phyloP scores from a whole-genome alignment of 2,329 filamentous ascomycete genomes.

The Bipolaris zeicola region DNA sequence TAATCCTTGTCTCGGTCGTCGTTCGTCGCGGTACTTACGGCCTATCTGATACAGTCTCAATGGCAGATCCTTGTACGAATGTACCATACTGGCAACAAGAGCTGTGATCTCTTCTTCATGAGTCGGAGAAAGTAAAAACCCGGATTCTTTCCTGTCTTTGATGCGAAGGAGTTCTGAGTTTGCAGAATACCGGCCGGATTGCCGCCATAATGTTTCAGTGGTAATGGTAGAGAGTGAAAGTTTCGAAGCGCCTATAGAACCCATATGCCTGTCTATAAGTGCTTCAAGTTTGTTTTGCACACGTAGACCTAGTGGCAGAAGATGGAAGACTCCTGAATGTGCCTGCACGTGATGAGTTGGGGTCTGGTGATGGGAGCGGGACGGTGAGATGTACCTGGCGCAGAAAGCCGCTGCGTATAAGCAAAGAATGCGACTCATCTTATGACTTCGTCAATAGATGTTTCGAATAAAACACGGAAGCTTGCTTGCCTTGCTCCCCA shows the following conservation, averaged over 20 bases:
- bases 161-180: constrained; percentile 85
- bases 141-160: constrained; percentile 74
- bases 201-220: constrained; percentile 80
- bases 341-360: constrained; percentile 59
- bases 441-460: constrained; percentile 4
- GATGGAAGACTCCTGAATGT: constrained; percentile 88
- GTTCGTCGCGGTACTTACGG: constrained; percentile 93
- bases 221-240: constrained; percentile 84
- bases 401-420: constrained; percentile 54
- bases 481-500: constrained; percentile 50
- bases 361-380: neutral
- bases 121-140: constrained; percentile 83
- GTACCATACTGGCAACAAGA: constrained; percentile 72
- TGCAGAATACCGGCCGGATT: constrained; percentile 78
- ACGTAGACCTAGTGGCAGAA: constrained; percentile 82
- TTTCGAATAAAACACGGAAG: neutral
- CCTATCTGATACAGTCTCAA: constrained; percentile 89
- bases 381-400: constrained; percentile 44
- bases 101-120: constrained; percentile 96
- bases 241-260: constrained; percentile 77
- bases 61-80: constrained; percentile 85
- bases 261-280: constrained; percentile 90
- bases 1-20: constrained; percentile 83
- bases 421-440: constrained; percentile 52
- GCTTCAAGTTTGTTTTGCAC: constrained; percentile 87